Base-by-base conservation (phyloP, 2,329 filamentous ascomycete genomes). In the Ilyonectria robusta region DNA sequence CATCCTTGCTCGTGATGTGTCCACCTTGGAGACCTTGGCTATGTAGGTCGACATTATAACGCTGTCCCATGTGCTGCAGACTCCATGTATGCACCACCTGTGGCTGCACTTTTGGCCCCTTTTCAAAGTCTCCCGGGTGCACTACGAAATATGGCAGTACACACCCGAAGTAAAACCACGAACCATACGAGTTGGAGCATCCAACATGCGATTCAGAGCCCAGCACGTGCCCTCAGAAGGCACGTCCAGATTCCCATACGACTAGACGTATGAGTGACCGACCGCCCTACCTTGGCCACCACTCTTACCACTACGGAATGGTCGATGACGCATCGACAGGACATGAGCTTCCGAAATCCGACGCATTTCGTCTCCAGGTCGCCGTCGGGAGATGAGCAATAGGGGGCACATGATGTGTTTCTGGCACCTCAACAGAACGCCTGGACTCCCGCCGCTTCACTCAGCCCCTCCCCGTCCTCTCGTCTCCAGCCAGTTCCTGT, bases 151-250 rank as follows among this genome's bases (percentile, higher is more conserved):
- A 23, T 23, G 23, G 23, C 23, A 4, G 23, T 23, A 21, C 21
- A 21, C 23, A 23, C 23, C 23, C 23, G 23, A 23, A 23, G 23
- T 23, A 23, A 23, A 23, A 4, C 23, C 26, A 63, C 23, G 47
- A 47, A 54, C 40, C 67, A 65, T 63, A 37, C 59, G 62, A 68
- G 31, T 9, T 13, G 17, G 51, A 40, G 64, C 46, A 55, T 55
- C 60, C 66, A 73, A 71, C 72, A 64, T 71, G 70, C 72, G 66
- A 76, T 73, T 75, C 65, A 70, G 58, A 35, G 55, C 17, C 53
- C 60, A 67, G 67, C 73, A 75, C 73, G 73, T 75, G 69, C 66
- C 72, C 66, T 62, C 62, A 53, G 37, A 53, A 51, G 71, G 63
- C 51, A 60, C 62, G 57, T 55, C 67, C 59, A 63, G 65, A 56